Percentiles rank a stretch among this genome's conserved stretches.
Conservation (phyloP, 2,329 filamentous ascomycete species). For the Pezicula carpinea region DNA sequence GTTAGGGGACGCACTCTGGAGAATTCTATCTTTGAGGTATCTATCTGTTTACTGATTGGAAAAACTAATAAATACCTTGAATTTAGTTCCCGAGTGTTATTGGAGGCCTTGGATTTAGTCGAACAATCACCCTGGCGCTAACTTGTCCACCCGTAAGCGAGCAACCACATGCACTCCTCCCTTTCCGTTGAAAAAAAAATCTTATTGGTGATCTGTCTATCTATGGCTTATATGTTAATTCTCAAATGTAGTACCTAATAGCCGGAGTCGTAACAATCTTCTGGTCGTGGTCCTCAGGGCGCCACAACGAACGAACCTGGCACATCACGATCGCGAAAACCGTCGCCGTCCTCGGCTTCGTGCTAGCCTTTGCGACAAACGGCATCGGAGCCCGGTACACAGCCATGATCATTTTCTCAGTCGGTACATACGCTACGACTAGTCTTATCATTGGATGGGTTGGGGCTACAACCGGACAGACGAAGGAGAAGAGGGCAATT, state of each 20-base stretch:
- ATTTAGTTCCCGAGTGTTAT: too few species aligned
- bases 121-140: slow-evolving; percentile 36
- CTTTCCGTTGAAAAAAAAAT: too few species aligned
- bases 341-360: slow-evolving; percentile 26
- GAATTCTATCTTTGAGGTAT: too few species aligned
- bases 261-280: slow-evolving; percentile 34
- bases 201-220: too few species aligned
- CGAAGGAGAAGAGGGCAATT: slow-evolving; percentile 32
- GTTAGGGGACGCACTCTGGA: too few species aligned
- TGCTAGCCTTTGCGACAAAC: slow-evolving; percentile 28
- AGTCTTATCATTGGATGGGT: slow-evolving; percentile 9
- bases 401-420: slow-evolving; percentile 3
- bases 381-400: slow-evolving; percentile 17
- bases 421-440: slow-evolving; percentile 3
- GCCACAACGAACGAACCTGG: slow-evolving; percentile 33
- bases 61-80: too few species aligned
- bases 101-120: slow-evolving; percentile 30
- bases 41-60: too few species aligned
- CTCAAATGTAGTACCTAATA: slow-evolving; percentile 15
- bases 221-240: too few species aligned
- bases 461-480: slow-evolving; percentile 28
- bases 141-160: slow-evolving; percentile 39
- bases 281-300: slow-evolving; percentile 35
- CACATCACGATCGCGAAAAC: slow-evolving; percentile 32
- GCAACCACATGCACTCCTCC: too few species aligned